These are phyloP conservation scores for Ophiocordyceps camponoti-saundersi DNA, from an alignment of 2,329 filamentous ascomycete genomes.

Conservation along the genomic window DNA sequence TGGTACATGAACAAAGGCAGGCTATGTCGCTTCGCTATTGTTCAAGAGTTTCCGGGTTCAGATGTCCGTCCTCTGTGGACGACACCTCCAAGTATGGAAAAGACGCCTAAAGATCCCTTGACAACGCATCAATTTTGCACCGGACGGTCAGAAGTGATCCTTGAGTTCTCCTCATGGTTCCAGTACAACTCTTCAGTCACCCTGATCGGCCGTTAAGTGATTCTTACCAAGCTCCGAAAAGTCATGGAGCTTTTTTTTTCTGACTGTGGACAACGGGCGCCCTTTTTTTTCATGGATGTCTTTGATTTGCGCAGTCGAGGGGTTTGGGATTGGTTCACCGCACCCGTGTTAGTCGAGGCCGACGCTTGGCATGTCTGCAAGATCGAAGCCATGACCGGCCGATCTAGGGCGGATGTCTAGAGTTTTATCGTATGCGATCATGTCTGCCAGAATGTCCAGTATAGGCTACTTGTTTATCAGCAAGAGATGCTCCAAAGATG, in stretches of 20 bases:
- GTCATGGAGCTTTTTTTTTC: too few relatives aligned
- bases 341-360: slow-evolving; percentile 30
- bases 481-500: not conserved
- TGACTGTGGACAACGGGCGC: too few relatives aligned
- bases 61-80: too few relatives aligned
- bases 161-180: too few relatives aligned
- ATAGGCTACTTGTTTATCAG: slow-evolving; percentile 42
- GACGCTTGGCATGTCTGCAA: slow-evolving; percentile 31
- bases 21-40: not conserved
- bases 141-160: too few relatives aligned
- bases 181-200: too few relatives aligned
- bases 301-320: not conserved
- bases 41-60: not conserved
- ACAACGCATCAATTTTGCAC: too few relatives aligned
- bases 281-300: not conserved
- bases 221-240: too few relatives aligned
- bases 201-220: too few relatives aligned
- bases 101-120: too few relatives aligned
- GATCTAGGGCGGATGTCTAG: slow-evolving; percentile 37
- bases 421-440: slow-evolving; percentile 82
- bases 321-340: not conserved
- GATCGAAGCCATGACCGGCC: slow-evolving; percentile 19
- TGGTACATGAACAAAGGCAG: not conserved
- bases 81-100: too few relatives aligned
- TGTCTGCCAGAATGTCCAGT: slow-evolving; percentile 89